Evolutionary conservation across 2,329 filamentous ascomycete species (phyloP), one percentile per base, ranked within the genome.

Genomic region (Neobulgaria alba): DNA sequence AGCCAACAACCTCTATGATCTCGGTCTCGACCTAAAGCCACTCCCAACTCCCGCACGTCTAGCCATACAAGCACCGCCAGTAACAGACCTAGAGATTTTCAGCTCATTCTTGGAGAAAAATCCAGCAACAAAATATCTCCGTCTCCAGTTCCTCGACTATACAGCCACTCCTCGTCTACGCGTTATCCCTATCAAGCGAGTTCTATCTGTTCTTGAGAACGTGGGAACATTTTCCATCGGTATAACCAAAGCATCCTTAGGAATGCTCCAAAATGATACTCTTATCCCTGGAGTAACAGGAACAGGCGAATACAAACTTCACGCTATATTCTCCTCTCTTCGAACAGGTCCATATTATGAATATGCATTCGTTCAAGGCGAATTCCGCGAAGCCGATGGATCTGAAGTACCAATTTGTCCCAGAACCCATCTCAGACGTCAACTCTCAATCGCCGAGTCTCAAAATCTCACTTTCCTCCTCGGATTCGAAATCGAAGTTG

Each of bases 401-500:
- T 61, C 65, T 0, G 57, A 62, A 0, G 64, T 77, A 1, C 46
- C 50, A 1, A 47, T 79, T 0, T 93, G 85, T 52, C 85, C 86
- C 1, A 72, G 85, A 40, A 67, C 76, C 31, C 58, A 80, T 41
- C 65, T 93, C 39, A 64, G 75, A 39, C 66, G 61, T 3, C 66
- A 78, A 0, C 56, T 81, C 1, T 63, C 70, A 0, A 61, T 63
- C 4, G 72, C 82, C 0, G 63, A 69, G 9, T 52, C 61, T 2
- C 65, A 74, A 29, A 67, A 68, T 1, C 65, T 86, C 2, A 61
- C 68, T 3, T 76, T 88, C 35, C 66, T 80, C 0, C 61, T 87
- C 12, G 87, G 86, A 0, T 93, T 92, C 50, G 87, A 94, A 60
- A 77, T 93, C 30, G 86, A 93, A 60, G 75, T 92, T 8, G 70